Evolutionary conservation across 2,329 filamentous ascomycete genomes (phyloP), one percentile per base, ranked within the genome.

Genomic region (Fusarium oligoseptatum): DNA sequence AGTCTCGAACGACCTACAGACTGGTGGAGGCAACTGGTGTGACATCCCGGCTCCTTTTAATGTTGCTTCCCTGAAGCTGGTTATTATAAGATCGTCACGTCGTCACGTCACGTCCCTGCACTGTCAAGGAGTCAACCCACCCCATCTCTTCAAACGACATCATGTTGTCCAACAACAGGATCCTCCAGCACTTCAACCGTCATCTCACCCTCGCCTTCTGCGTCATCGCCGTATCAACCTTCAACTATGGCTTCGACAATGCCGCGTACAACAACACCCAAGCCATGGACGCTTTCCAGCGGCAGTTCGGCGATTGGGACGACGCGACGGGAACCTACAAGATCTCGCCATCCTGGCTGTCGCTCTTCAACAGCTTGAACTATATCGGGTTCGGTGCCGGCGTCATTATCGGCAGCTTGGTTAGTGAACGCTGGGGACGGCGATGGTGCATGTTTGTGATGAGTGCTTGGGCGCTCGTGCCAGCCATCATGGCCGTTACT

Each of bases 161-260:
- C 14, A 71, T 67, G 58, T 11, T 63, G 50, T 71, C 69, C 12
- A 56, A 67, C 3, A 71, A 71, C 27, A 67, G 69, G 29, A 71
- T 71, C 10, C 69, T 71, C 1, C 34, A 71, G 3, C 69, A 71
- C 22, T 63, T 56, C 29, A 56, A 56, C n/a, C 29, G 32, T n/a
- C 52, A 56, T 20, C 20, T 56, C 0, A 7, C 52, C 11, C 29
- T 39, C 15, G 60, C 60, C 14, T 62, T 62, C 27, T 11, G 39
- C 15, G 50, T 83, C 56, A 80, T 83, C 56, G 80, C 81, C 15
- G 64, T 83, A 1, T 82, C 80, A 0, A 76, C 74, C 3, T 77
- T 83, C 66, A 84, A 83, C 69, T 84, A 81, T 75, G 82, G 82
- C 62, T 82, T 83, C 39, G 82, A 83, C 65, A 80, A 82, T 52